Evolutionary conservation across 257 asterid genomes (phyloP).

Genomic region (Gynochthodes officinalis): DNA sequence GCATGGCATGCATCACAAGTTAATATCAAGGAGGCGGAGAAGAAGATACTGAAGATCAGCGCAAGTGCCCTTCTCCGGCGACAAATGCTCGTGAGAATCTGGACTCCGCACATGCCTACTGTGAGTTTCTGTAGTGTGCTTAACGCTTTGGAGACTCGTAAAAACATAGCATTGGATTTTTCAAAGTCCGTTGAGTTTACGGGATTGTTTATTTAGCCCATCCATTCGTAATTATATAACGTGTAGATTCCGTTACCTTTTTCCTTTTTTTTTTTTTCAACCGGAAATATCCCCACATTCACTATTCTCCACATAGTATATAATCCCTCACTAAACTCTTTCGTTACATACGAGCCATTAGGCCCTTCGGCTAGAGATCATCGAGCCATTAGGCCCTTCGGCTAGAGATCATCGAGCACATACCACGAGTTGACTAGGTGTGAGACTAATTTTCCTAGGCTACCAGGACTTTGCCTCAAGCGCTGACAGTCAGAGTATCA

Average conservation of each 20-base stretch:
- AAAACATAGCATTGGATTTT: neutral
- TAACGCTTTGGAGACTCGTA: neutral
- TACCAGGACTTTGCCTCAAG: no score
- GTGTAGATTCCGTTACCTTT: neutral
- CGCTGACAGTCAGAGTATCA: no score
- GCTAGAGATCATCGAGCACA: no score
- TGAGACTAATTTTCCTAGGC: no score
- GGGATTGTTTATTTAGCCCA: neutral
- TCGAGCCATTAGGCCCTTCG: no score
- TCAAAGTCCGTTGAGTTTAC: neutral
- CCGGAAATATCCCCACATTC: no score
- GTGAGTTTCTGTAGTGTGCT: neutral
- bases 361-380: no score
- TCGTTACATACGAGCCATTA: no score
- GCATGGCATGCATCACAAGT: slow-evolving; percentile 45
- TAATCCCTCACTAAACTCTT: no score
- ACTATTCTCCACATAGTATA: no score
- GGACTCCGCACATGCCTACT: neutral
- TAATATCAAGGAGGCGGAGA: slow-evolving; percentile 9
- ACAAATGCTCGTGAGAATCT: slow-evolving; percentile 24
- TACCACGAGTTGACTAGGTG: no score
- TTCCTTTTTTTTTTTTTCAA: no score
- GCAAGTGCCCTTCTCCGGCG: slow-evolving; percentile 21
- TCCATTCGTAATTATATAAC: neutral
- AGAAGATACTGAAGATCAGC: slow-evolving; percentile 22